Evolutionary conservation across 176 grass and related monocot genomes (phyloP), one percentile per base, ranked within the genome.

Genomic region (Pharus latifolius): DNA sequence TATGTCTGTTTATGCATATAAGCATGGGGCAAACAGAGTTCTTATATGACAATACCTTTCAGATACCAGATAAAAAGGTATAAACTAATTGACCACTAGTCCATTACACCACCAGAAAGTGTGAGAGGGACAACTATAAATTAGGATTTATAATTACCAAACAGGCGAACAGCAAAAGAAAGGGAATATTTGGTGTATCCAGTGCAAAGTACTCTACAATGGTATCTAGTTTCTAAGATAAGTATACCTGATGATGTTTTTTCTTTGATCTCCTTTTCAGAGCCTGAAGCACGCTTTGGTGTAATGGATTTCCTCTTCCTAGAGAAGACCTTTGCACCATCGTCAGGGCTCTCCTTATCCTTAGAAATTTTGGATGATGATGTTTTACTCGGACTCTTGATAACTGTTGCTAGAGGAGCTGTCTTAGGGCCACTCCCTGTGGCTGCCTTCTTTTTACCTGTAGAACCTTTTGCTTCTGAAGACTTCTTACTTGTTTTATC

Each of bases 301-400:
- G 53, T 58, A 42, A 73, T 26, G 18, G 55, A 23, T 72, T 78
- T 99, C 64, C 70, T 99, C 73, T 99, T 99, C 69, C 96, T 92
- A 69, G 87, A 95, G 75, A 99, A 91, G 62, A 99, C 90, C 63
- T 99, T 95, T 63, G 76, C 63, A 75, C 78, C 83, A 17, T 67
- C 74, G 29, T 87, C 68, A n/a, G 46, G 75, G 31, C 65, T 80
- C 29, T 58, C 79, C 60, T 76, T 63, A 73, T 71, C 82, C 63
- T 91, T 84, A 43, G 66, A 62, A 67, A 46, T 40, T 63, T 87
- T 87, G 30, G 81, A 69, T 26, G 82, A 79, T 74, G 74, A 59
- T 49, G 73, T 83, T 85, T 76, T 77, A 35, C 75, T 29, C 22
- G 71, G 65, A 34, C 31, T 74, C 34, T 87, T 90, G 43, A 47